Percentiles rank a stretch among this genome's conserved stretches.
These are phyloP conservation scores for Trifolium pratense DNA, from an alignment of 306 rosid species.

Conservation along the genomic window DNA sequence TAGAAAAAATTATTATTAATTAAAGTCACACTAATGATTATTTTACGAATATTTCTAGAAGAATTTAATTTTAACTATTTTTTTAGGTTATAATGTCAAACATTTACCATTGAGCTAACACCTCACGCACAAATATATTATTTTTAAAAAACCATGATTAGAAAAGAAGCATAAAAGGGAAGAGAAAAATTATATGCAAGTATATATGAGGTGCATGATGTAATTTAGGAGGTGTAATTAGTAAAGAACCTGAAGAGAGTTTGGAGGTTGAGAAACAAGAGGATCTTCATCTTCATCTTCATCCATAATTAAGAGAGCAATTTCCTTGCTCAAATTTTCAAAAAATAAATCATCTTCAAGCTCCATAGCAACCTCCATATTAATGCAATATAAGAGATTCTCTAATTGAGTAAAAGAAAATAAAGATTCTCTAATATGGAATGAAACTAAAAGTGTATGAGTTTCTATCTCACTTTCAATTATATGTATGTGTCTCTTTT, in stretches of 20 bases:
- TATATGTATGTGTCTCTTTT: neutral
- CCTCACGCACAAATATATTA: neutral
- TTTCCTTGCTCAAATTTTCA: conserved; percentile 88
- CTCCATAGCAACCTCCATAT: conserved; percentile 66
- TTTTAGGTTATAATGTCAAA: neutral
- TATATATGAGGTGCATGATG: neutral
- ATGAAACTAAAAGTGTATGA: conserved; percentile 10
- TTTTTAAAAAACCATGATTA: neutral
- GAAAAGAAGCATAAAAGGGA: neutral
- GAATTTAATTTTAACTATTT: neutral
- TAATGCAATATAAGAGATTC: conserved; percentile 1
- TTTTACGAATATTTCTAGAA: neutral
- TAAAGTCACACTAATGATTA: neutral
- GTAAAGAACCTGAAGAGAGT: conserved; percentile 66
- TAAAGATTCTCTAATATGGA: neutral
- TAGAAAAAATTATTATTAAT: neutral
- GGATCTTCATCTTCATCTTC: conserved; percentile 87
- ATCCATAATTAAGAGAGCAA: conserved; percentile 87
- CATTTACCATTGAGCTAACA: neutral
- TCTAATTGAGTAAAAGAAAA: neutral
- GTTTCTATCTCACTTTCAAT: conserved; percentile 5
- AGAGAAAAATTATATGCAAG: neutral
- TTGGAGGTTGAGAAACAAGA: conserved; percentile 52
- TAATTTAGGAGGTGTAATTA: conserved; percentile 18
- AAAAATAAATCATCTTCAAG: conserved; percentile 80